Evolutionary conservation across 306 rosid genomes (phyloP).

Genomic region (barrel medic (Medicago truncatula)): MtrunA17r5.0-ANR NC_053044.1:57614001-57614500

Average conservation of each 20-base stretch:
- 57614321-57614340: constrained; percentile 93
- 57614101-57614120: not conserved
- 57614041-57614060: constrained; percentile 15
- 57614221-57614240: constrained; percentile 1
- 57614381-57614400: constrained; percentile 77
- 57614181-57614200: not conserved
- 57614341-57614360: constrained; percentile 61
- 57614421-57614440: constrained; percentile 75
- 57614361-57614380: constrained; percentile 58
- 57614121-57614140: constrained; percentile 20
- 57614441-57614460: constrained; percentile 86
- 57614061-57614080: constrained; percentile 10
- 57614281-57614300: constrained; percentile 89
- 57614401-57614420: constrained; percentile 89
- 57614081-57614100: constrained; percentile 19
- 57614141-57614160: constrained; percentile 9
- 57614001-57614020: constrained; percentile 15
- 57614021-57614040: constrained; percentile 30
- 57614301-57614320: constrained; percentile 80
- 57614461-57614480: constrained; percentile 90
- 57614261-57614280: constrained; percentile 38
- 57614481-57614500: constrained; percentile 61
- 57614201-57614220: constrained; percentile 20
- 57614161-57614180: not conserved
- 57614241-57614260: constrained; percentile 35